Evolutionary conservation across 2,329 filamentous ascomycete species (phyloP), one percentile per base, ranked within the genome.

Genomic region (Verticillium isaacii): DNA sequence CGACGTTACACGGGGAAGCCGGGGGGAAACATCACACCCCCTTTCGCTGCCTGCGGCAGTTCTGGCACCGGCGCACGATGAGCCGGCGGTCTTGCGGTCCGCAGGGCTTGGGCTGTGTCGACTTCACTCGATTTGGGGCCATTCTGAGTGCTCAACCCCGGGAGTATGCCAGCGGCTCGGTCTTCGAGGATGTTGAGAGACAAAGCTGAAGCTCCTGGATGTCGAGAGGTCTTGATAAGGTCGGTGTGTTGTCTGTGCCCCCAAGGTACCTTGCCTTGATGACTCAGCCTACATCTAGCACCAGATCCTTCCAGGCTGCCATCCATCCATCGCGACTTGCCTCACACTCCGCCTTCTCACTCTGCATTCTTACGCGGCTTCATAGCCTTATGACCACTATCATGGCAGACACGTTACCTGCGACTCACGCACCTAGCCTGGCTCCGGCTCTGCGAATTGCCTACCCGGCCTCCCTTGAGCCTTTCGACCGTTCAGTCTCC

Each of bases 391-490:
- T 11, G 4, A 12, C 11, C 19, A 12, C n/a, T 19, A 52, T 19
- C 45, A 52, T 52, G 45, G 45, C 45, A 25, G 19, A 11, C n/a
- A 9, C 3, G 23, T 52, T 25, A 19, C 45, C 45, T 23, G 45
- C 7, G 12, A 12, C 8, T 23, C 45, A 52, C 14, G 12, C 58
- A 6, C 55, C 15, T 1, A 41, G 32, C 1, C 37, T 57, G 12
- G 62, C 63, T 25, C 67, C 65, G 7, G 36, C 63, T 58, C 60
- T 66, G 57, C 37, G 32, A 60, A 59, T 69, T 58, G 39, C 60
- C 39, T 62, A 62, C 58, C 64, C 64, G 4, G 19, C 62, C 17
- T 60, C 64, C 32, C 65, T 70, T 12, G 57, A 65, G 1, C 12
- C 60, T 36, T 69, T 63, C 62, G 61, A 65, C 65, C 54, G 58